Base-by-base conservation (phyloP, 2,329 filamentous ascomycete species). In the Magnaporthiopsis poae region DNA sequence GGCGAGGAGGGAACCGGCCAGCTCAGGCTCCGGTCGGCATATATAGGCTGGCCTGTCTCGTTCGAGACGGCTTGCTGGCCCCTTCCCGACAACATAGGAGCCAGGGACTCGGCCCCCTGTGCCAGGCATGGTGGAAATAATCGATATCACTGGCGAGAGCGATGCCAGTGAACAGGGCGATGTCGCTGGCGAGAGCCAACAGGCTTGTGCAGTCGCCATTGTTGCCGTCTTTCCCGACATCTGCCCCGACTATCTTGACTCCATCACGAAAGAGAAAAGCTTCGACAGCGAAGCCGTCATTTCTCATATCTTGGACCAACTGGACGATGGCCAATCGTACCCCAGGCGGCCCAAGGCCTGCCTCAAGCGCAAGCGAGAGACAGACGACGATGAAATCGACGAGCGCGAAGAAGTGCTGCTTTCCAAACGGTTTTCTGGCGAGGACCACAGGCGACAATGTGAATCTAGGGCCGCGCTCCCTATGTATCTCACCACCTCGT, bases 211-310 rank as follows among this genome's bases (percentile, higher is more conserved):
- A 36, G 68, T 72, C 21, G 66, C 69, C 3, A 71, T 80, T 18
- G 68, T 76, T 11, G 62, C 66, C 5, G 63, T 82, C 11, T 82
- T 84, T 67, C 80, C 81, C 0, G 78, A 83, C 60, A 80, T 84
- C 2, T 82, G 79, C 67, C 74, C 71, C 0, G 68, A 76, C 0
- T 79, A 77, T 66, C 72, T 83, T 15, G 67, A 71, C 7, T 62
- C 68, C 5, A 66, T 78, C 5, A 73, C 73, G 2, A 39, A 65
- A 0, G 68, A 74, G 36, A 66, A 77, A 7, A 59, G 35, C 1
- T 76, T 77, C 67, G 65, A 76, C 59, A 21, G 74, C 2, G 71
- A 76, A 4, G 66, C 66, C 0, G 70, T 79, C 35, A 75, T 83
- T 59, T 70, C 73, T 59, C 63, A 71, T 35, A 76, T 84, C 18